Evolutionary conservation across 148 eudicot genomes (phyloP), one percentile per base, ranked within the genome.

Genomic region (Fagopyrum tataricum): DNA sequence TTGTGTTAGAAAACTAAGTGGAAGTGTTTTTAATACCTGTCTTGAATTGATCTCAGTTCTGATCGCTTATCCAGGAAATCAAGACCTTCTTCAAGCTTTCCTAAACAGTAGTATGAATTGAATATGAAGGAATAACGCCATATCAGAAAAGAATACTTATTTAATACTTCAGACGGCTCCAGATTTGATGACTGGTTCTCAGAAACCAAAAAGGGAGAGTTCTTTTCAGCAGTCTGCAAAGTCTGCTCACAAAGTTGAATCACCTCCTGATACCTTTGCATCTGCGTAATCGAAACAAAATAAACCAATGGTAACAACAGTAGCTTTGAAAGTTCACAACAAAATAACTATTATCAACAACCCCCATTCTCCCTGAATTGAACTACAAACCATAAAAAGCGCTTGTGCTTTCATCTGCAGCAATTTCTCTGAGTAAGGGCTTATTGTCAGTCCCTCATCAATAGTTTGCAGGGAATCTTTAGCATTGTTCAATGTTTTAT

Each of bases 1-100:
- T 18, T 62, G 18, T 12, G 18, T 64, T 13, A 26, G 7, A 8
- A 62, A 64, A 14, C 15, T 39, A 24, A 59, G 44, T 62, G 6
- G 8, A 64, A 14, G 37, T 37, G 20, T 37, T 15, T 64, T 24
- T 9, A 39, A 80, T 83, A 94, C 96, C 87, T 71, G 81, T 85
- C 80, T 62, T 70, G 61, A 72, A 78, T 67, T 71, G 81, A 78
- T 58, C 58, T 73, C 77, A 82, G 78, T 14, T 85, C 83, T 76
- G 84, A 90, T 78, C 83, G 91, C 84, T 91, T 95, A 75, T 87
- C 91, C 77, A 95, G 69, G 81, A 78, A 88, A 71, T 82, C 85
- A 56, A 88, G 81, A 82, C 88, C 96, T 64, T 88, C 97, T 73
- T 92, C 99, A 76, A 92, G 91, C 84, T 85, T 95, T 67, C 99